These are phyloP conservation scores for Populus pruinosa DNA, from an alignment of 345 rosid genomes.

Conservation along the genomic window DNA sequence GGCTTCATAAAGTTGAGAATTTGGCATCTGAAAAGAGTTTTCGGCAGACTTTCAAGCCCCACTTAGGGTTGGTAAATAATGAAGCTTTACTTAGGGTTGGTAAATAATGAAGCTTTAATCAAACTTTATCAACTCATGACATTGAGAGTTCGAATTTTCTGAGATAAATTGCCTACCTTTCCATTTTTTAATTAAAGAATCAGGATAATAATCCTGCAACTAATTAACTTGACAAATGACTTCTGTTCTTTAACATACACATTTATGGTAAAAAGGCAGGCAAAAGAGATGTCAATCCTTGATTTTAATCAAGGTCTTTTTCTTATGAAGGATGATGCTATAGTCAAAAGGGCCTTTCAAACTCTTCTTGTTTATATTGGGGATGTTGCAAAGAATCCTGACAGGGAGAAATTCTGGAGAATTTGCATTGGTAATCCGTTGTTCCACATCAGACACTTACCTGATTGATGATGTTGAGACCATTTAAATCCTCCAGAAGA, in stretches of 20 bases:
- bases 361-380: conserved; percentile 64
- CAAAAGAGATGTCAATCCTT: neutral
- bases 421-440: conserved; percentile 56
- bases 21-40: neutral
- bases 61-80: neutral
- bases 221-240: conserved; percentile 27
- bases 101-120: neutral
- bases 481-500: neutral
- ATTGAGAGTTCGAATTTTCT: too few species aligned
- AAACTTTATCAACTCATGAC: neutral
- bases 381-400: conserved; percentile 54
- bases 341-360: conserved; percentile 56
- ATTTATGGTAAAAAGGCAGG: neutral
- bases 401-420: conserved; percentile 63
- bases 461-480: neutral
- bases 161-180: too few species aligned
- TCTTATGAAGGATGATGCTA: conserved; percentile 45
- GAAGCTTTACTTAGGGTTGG: too few species aligned
- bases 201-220: too few species aligned
- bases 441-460: conserved; percentile 44
- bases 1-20: neutral
- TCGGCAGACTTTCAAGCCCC: neutral
- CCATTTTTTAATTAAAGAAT: too few species aligned
- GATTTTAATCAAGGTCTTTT: neutral
- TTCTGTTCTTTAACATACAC: neutral